phyloP scores from a whole-genome alignment of 2,329 filamentous ascomycete genomes.

The Pseudogymnoascus sp. region DNA sequence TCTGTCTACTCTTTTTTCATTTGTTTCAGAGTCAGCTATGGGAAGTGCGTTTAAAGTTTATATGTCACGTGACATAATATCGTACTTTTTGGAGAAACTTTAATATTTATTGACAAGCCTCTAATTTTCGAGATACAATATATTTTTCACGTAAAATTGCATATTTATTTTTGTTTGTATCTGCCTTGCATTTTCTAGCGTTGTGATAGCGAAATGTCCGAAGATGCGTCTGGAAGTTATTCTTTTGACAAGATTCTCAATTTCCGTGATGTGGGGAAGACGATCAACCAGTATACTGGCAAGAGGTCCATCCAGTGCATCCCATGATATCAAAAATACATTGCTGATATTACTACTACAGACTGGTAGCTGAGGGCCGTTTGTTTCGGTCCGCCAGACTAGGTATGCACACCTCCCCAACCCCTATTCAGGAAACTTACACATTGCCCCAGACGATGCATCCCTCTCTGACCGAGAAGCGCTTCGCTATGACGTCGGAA shows the following conservation, averaged over 20 bases:
- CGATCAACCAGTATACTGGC: constrained; percentile 53
- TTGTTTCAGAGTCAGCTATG: neutral
- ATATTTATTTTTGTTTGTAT: neutral
- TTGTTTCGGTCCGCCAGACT: constrained; percentile 62
- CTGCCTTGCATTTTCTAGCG: neutral
- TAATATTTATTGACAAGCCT: neutral
- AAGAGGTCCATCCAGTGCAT: constrained; percentile 37
- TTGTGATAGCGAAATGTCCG: neutral
- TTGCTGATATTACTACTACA: constrained; percentile 17
- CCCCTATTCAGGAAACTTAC: neutral
- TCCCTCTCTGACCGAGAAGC: constrained; percentile 53
- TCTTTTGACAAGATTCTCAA: constrained; percentile 57
- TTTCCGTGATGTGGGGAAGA: constrained; percentile 67
- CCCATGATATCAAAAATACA: neutral
- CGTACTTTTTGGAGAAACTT: neutral
- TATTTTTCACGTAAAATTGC: neutral
- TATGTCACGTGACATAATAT: neutral
- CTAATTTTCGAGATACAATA: no score
- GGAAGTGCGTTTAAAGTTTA: neutral
- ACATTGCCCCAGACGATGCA: constrained; percentile 53
- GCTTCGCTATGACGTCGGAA: constrained; percentile 51
- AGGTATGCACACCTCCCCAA: constrained; percentile 31
- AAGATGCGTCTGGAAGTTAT: neutral
- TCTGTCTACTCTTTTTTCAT: neutral
- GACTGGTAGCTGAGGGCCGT: constrained; percentile 50